phyloP scores from a whole-genome alignment of 345 rosid species.

The Euphorbia tirucalli region DNA sequence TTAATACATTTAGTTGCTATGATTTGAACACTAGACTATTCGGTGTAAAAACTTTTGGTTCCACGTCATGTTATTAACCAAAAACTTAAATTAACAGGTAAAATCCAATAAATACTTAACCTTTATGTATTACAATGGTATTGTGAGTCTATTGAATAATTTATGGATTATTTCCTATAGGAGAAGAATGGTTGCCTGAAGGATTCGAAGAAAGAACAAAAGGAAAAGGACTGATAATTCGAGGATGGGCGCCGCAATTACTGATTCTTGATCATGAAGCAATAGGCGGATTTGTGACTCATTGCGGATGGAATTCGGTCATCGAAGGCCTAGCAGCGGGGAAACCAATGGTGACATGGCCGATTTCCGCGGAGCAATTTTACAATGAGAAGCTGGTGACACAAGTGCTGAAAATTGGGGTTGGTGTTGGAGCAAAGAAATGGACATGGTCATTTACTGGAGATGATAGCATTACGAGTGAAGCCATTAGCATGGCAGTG shows the following conservation, averaged over 20 bases:
- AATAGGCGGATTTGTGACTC: slow-evolving; percentile 38
- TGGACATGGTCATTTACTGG: slow-evolving; percentile 32
- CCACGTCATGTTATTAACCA: too few relatives aligned
- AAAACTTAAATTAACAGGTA: too few relatives aligned
- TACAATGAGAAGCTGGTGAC: slow-evolving; percentile 39
- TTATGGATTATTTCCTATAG: too few relatives aligned
- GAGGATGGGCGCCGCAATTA: slow-evolving; percentile 41
- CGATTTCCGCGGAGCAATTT: slow-evolving; percentile 33
- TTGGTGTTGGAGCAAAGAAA: slow-evolving; percentile 20
- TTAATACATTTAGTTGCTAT: too few relatives aligned
- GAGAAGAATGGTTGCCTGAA: slow-evolving; percentile 31
- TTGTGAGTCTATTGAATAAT: too few relatives aligned
- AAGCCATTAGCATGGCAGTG: too few relatives aligned
- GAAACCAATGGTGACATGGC: slow-evolving; percentile 46
- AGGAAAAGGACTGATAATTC: slow-evolving; percentile 23
- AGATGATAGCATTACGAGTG: too few relatives aligned
- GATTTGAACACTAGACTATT: too few relatives aligned
- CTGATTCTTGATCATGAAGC: slow-evolving; percentile 40
- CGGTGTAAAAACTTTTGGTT: too few relatives aligned
- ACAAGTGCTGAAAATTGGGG: slow-evolving; percentile 24
- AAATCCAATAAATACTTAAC: too few relatives aligned
- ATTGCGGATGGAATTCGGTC: slow-evolving; percentile 44
- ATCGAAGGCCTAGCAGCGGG: slow-evolving; percentile 35
- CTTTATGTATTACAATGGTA: too few relatives aligned
- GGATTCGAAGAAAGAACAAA: slow-evolving; percentile 23